Evolutionary conservation across 805 yeast species (phyloP).

Genomic region (Wickerhamiella musiphila): DNA sequence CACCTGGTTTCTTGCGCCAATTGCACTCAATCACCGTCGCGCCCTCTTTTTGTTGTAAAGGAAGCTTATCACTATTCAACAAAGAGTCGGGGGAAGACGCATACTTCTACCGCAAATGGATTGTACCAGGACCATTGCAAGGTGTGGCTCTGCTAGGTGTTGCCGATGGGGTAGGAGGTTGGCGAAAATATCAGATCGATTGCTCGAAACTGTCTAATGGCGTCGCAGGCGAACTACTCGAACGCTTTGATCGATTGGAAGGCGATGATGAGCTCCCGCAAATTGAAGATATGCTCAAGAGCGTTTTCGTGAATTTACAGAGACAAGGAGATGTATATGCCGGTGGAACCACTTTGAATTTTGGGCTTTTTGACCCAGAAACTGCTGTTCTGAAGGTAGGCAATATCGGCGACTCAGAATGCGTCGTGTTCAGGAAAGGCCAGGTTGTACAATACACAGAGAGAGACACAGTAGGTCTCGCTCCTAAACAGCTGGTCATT

Average conservation of each 20-base stretch:
- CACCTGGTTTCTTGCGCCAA: too few species aligned
- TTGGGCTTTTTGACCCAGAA: conserved; percentile 43
- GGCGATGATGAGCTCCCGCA: conserved; percentile 10
- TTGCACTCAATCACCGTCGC: conserved; percentile 6
- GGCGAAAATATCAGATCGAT: conserved; percentile 85
- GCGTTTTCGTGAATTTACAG: conserved; percentile 39
- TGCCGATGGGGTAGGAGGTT: conserved; percentile 95
- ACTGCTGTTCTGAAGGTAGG: conserved; percentile 42
- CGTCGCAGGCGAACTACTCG: conserved; percentile 40
- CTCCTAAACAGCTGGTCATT: conserved; percentile 80
- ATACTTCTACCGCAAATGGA: conserved; percentile 10
- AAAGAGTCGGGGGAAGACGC: conserved; percentile 13
- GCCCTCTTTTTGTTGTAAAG: conserved; percentile 14
- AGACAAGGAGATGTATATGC: conserved; percentile 49
- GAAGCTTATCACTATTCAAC: conserved; percentile 10
- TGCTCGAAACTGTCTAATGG: conserved; percentile 76
- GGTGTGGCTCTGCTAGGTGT: conserved; percentile 18
- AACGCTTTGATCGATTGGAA: conserved; percentile 20
- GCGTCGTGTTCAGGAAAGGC: conserved; percentile 59
- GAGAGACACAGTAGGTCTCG: conserved; percentile 21
- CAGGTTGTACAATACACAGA: conserved; percentile 26
- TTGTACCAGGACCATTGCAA: conserved; percentile 11
- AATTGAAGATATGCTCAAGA: conserved; percentile 33
- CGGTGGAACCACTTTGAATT: conserved; percentile 88
- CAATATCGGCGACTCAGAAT: conserved; percentile 91